Evolutionary conservation across 2,329 filamentous ascomycete genomes (phyloP), one percentile per base, ranked within the genome.

Genomic region (Orbilia ellipsospora): DNA sequence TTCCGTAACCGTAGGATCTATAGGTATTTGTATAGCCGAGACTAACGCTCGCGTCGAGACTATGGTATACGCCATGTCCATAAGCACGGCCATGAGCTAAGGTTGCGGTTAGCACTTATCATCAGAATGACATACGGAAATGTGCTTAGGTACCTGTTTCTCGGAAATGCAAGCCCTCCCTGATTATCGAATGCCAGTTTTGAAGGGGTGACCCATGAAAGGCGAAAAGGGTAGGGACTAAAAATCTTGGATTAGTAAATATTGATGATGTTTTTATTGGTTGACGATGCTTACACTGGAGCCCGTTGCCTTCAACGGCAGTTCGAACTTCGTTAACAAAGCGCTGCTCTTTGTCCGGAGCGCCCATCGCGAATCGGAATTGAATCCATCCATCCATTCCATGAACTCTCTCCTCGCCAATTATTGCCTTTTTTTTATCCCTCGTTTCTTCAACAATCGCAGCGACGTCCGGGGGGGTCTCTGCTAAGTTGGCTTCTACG

Each of bases 101-200:
- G 0, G 28, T 16, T 15, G 15, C 6, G 1, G 26, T 57, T 51
- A 70, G 66, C 1, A 56, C 15, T 5, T 52, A 20, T 52, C 2
- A 23, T 48, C 13, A 48, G 1, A 48, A 6, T 18, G 6, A 52
- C 20, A 31, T 18, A 5, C 23, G 4, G n/a, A 36, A 15, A 44
- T 48, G 12, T 0, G 15, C 8, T 6, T 5, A 31, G 15, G 36
- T 57, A 70, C 66, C 66, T 52, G 84, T 82, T 0, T 87, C 82
- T 4, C 88, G 87, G 82, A 89, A 97, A 80, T 96, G 88, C 2
- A 97, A 84, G 0, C 94, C 93, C 74, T 90, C 88, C 50, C 93
- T 88, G 77, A 97, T 88, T 79, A 97, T 97, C 79, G 90, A 91
- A 81, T 97, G 94, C 94, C 94, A 97, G 79, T 96, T 97, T 2